A percentile compares a stretch with the other conserved stretches of the same genome.
phyloP scores from a whole-genome alignment of 2,329 filamentous ascomycete genomes.

The Stylonectria norvegica region DNA sequence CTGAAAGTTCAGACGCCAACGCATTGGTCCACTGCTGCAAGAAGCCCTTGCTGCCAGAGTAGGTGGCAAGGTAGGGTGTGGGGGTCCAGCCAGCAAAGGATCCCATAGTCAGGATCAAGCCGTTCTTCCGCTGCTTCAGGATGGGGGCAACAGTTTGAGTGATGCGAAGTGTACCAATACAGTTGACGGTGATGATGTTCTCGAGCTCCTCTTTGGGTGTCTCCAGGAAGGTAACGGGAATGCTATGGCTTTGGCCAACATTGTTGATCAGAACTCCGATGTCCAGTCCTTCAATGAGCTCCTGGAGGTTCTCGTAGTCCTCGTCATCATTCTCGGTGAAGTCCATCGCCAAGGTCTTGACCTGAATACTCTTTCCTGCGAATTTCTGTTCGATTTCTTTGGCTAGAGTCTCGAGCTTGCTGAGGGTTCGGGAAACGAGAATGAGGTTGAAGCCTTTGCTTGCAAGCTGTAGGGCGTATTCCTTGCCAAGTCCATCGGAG shows the following conservation, averaged over 20 bases:
- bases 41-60: constrained; percentile 97
- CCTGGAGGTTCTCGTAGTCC: constrained; percentile 73
- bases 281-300: constrained; percentile 69
- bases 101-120: constrained; percentile 94
- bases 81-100: constrained; percentile 92
- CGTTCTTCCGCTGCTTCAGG: constrained; percentile 79
- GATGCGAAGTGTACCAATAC: constrained; percentile 80
- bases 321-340: constrained; percentile 74
- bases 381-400: constrained; percentile 71
- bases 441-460: constrained; percentile 91
- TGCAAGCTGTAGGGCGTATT: constrained; percentile 88
- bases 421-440: constrained; percentile 90
- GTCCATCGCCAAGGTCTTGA: constrained; percentile 86
- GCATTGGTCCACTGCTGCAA: constrained; percentile 93
- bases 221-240: constrained; percentile 83
- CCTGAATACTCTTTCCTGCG: constrained; percentile 58
- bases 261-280: constrained; percentile 93
- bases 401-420: constrained; percentile 78
- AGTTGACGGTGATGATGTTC: constrained; percentile 94
- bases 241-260: constrained; percentile 89
- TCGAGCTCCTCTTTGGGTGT: constrained; percentile 77
- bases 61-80: constrained; percentile 88
- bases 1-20: constrained; percentile 76
- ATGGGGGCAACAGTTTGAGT: constrained; percentile 82
- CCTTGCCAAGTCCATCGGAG: constrained; percentile 94